Conservation (phyloP, 1,139 yeast genomes). For the Suhomyces kunorum region DNA sequence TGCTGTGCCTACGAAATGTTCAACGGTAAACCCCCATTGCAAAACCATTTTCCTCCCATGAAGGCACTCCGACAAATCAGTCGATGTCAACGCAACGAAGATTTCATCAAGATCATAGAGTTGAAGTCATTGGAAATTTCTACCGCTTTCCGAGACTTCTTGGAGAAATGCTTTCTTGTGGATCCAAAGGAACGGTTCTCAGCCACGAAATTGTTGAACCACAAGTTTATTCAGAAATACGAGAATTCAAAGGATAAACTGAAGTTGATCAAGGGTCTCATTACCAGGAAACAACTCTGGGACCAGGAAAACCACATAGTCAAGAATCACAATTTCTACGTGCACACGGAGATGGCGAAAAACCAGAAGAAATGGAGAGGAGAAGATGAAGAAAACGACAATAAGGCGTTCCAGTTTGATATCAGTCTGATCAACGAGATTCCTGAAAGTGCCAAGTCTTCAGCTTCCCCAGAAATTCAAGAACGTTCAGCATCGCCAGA, state of each 20-base stretch:
- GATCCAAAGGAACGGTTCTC: slow-evolving; percentile 60
- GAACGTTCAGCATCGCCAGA: slow-evolving; percentile 1
- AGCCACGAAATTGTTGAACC: slow-evolving; percentile 60
- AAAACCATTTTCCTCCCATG: slow-evolving; percentile 71
- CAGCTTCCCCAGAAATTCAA: slow-evolving; percentile 16
- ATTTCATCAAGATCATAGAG: slow-evolving; percentile 36
- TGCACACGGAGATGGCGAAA: slow-evolving; percentile 40
- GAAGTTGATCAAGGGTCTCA: slow-evolving; percentile 33
- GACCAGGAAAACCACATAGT: slow-evolving; percentile 42
- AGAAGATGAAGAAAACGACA: slow-evolving; percentile 17
- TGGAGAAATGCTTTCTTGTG: slow-evolving; percentile 61
- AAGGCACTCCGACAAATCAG: slow-evolving; percentile 63
- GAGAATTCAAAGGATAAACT: slow-evolving; percentile 16
- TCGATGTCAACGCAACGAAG: slow-evolving; percentile 33
- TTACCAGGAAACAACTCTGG: slow-evolving; percentile 43
- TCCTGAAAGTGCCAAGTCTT: slow-evolving; percentile 14
- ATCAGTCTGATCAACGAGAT: slow-evolving; percentile 34
- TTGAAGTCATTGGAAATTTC: slow-evolving; percentile 29
- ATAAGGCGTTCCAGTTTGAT: slow-evolving; percentile 35
- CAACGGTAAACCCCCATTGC: slow-evolving; percentile 81
- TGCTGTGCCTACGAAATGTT: slow-evolving; percentile 84
- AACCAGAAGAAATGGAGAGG: slow-evolving; percentile 40
- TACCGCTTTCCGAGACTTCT: slow-evolving; percentile 52
- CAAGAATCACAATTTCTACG: slow-evolving; percentile 38
- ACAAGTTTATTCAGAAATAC: slow-evolving; percentile 51